These are phyloP conservation scores for Euryodendron excelsum DNA, from an alignment of 148 eudicot genomes.

Conservation along the genomic window DNA sequence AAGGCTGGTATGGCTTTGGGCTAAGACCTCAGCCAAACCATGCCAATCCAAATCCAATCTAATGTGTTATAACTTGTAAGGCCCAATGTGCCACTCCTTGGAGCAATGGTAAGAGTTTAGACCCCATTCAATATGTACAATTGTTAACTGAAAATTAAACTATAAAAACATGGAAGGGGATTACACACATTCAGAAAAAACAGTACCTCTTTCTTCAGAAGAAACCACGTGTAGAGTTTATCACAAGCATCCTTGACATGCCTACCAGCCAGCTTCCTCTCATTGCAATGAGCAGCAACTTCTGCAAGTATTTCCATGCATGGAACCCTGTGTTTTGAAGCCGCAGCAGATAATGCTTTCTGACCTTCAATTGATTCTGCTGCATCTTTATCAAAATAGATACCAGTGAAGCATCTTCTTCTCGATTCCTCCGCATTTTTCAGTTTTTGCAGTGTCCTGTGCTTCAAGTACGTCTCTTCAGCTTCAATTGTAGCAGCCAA, in stretches of 20 bases:
- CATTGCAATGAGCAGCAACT: constrained; percentile 75
- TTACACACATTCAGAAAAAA: background rate
- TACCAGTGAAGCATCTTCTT: constrained; percentile 59
- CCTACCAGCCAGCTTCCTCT: constrained; percentile 65
- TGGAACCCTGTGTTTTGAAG: constrained; percentile 55
- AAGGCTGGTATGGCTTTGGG: too few species aligned
- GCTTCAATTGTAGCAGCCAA: constrained; percentile 77
- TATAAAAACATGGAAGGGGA: background rate
- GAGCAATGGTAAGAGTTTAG: too few species aligned
- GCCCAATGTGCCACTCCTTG: too few species aligned
- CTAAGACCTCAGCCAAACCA: too few species aligned
- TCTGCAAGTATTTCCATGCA: constrained; percentile 48
- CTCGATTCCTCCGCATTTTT: constrained; percentile 9
- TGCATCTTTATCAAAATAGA: constrained; percentile 47
- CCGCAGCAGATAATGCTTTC: constrained; percentile 59
- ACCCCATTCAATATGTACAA: too few species aligned
- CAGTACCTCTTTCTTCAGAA: constrained; percentile 82
- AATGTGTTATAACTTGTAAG: too few species aligned
- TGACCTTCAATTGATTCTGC: constrained; percentile 47
- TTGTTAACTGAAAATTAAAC: background rate
- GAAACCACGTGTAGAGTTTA: constrained; percentile 73
- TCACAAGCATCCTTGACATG: constrained; percentile 81
- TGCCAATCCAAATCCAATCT: too few species aligned
- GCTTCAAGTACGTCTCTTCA: constrained; percentile 54
- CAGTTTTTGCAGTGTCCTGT: constrained; percentile 15